Evolutionary conservation across 257 asterid species (phyloP).

Genomic region (Nicotiana otophora): DNA sequence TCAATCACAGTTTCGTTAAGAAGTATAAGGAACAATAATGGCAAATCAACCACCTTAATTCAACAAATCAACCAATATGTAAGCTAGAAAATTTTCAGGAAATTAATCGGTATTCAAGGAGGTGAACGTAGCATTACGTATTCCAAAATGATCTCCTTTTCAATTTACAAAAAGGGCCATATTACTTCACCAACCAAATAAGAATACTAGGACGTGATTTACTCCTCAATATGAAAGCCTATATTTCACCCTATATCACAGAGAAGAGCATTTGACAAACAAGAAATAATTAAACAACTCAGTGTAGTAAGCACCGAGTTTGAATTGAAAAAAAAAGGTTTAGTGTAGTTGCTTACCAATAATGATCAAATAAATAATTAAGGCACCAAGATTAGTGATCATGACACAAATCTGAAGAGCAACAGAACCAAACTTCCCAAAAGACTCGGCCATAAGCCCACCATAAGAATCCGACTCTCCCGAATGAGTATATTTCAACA

Average conservation of each 20-base stretch:
- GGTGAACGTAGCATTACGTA: background rate
- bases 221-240: background rate
- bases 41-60: background rate
- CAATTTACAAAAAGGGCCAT: background rate
- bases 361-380: slow-evolving; percentile 84
- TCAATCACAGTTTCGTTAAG: background rate
- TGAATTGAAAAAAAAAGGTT: background rate
- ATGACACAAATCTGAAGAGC: slow-evolving; percentile 84
- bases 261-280: background rate
- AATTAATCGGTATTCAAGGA: background rate
- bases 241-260: background rate
- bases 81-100: background rate
- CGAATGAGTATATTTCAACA: slow-evolving; percentile 59
- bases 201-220: background rate
- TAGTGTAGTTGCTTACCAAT: slow-evolving; percentile 46
- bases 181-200: background rate
- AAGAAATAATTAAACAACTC: background rate
- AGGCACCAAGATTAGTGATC: slow-evolving; percentile 85
- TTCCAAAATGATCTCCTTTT: background rate
- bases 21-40: background rate
- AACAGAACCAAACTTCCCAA: slow-evolving; percentile 75
- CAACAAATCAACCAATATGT: background rate
- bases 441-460: slow-evolving; percentile 86
- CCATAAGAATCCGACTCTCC: slow-evolving; percentile 71
- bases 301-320: background rate